phyloP scores from a whole-genome alignment of 2,329 filamentous ascomycete genomes.

The Cucurbitaria berberidis region DNA sequence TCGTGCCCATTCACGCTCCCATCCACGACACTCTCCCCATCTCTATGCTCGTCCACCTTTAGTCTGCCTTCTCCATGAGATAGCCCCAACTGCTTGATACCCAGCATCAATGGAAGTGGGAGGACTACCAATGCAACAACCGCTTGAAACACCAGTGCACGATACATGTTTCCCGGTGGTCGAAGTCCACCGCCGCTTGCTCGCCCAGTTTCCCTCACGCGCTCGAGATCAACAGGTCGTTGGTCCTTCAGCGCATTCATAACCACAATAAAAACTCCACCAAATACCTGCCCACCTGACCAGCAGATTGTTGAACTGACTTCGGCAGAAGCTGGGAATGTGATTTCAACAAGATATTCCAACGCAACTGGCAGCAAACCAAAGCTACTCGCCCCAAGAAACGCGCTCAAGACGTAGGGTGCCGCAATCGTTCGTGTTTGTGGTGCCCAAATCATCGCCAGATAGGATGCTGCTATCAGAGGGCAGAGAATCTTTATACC shows the following conservation, averaged over 20 bases:
- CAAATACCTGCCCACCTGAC: slow-evolving; percentile 84
- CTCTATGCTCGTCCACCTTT: slow-evolving; percentile 41
- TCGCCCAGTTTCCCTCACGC: slow-evolving; percentile 35
- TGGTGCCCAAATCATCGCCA: slow-evolving; percentile 83
- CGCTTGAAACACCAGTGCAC: slow-evolving; percentile 78
- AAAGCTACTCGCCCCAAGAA: slow-evolving; percentile 83
- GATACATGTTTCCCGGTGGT: slow-evolving; percentile 75
- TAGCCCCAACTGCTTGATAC: slow-evolving; percentile 66
- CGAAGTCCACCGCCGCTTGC: slow-evolving; percentile 22
- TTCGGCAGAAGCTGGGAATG: slow-evolving; percentile 85
- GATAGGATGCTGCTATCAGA: slow-evolving; percentile 73
- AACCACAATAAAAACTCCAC: slow-evolving; percentile 82
- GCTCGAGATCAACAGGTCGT: slow-evolving; percentile 33
- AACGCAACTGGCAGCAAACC: slow-evolving; percentile 81
- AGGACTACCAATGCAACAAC: slow-evolving; percentile 69
- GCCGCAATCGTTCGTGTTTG: slow-evolving; percentile 65
- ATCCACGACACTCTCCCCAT: slow-evolving; percentile 11
- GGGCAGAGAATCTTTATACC: slow-evolving; percentile 78
- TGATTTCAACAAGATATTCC: slow-evolving; percentile 86
- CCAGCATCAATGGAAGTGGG: slow-evolving; percentile 72
- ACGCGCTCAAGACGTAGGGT: slow-evolving; percentile 74
- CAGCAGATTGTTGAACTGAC: slow-evolving; percentile 84
- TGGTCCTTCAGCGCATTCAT: slow-evolving; percentile 72
- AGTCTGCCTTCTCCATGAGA: slow-evolving; percentile 38
- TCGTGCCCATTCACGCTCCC: slow-evolving; percentile 16